Percentiles rank a stretch among this genome's conserved stretches.
These are phyloP conservation scores for Tolypocladium album DNA, from an alignment of 2,329 filamentous ascomycete genomes.

Conservation along the genomic window DNA sequence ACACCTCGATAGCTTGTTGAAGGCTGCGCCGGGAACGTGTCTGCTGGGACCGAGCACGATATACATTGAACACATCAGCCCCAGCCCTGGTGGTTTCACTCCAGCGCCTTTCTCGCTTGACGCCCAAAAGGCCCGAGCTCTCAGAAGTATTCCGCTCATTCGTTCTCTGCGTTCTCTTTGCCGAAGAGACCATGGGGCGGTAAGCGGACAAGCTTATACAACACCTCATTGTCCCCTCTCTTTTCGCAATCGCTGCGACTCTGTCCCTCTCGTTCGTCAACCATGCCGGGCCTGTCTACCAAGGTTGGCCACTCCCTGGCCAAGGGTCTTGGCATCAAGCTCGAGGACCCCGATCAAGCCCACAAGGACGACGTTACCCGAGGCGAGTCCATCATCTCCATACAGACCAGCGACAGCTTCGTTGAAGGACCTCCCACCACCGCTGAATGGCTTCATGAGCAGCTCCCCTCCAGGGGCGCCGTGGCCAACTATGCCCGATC, in stretches of 20 bases:
- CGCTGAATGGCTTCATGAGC: constrained; percentile 57
- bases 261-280: not conserved
- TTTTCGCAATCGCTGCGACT: not conserved
- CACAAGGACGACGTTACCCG: constrained; percentile 52
- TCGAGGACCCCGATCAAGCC: constrained; percentile 43
- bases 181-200: not conserved
- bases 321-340: constrained; percentile 72
- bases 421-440: constrained; percentile 72
- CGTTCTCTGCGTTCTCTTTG: not conserved
- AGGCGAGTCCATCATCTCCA: constrained; percentile 71
- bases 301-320: constrained; percentile 65
- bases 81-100: not conserved
- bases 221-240: not conserved
- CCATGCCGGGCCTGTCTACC: constrained; percentile 29
- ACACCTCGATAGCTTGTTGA: not conserved
- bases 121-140: not conserved
- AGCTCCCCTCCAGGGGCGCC: constrained; percentile 48
- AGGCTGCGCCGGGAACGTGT: not conserved
- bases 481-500: constrained; percentile 51
- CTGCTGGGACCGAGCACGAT: not conserved
- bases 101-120: not conserved
- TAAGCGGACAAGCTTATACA: not conserved
- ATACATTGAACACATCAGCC: not conserved
- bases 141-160: not conserved
- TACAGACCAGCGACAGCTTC: constrained; percentile 64